Conservation (phyloP, 768 basidiomycete species). For the Amanita molliuscula region DNA sequence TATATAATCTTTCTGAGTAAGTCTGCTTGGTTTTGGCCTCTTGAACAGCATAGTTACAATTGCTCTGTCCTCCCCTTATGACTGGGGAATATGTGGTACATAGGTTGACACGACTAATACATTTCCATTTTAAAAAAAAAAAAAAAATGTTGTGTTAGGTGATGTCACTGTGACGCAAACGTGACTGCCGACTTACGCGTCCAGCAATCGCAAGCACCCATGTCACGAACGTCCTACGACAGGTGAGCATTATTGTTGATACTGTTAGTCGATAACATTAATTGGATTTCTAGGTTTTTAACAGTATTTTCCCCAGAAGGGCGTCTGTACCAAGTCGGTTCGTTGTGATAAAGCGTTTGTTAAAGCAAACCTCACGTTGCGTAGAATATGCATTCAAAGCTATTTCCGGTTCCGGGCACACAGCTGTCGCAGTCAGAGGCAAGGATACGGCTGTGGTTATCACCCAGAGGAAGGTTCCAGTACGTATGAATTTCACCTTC, state of each 20-base stretch:
- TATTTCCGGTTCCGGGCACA: conserved; percentile 94
- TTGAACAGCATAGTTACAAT: no score
- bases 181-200: conserved; percentile 56
- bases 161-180: conserved; percentile 5
- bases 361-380: conserved; percentile 8
- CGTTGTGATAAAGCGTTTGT: conserved; percentile 18
- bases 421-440: conserved; percentile 85
- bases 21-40: no score
- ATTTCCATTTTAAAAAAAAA: no score
- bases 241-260: conserved; percentile 33
- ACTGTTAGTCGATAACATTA: background rate
- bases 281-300: conserved; percentile 56
- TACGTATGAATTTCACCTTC: conserved; percentile 34
- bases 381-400: conserved; percentile 99
- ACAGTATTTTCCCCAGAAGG: conserved; percentile 98
- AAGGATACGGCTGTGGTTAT: conserved; percentile 94
- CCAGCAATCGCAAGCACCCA: conserved; percentile 20
- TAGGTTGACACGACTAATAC: no score
- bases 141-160: no score
- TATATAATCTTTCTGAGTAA: no score
- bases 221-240: conserved; percentile 95
- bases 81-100: no score
- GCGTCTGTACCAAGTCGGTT: conserved; percentile 96
- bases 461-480: conserved; percentile 97
- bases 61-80: no score